These are phyloP conservation scores for Parietaria judaica DNA, from an alignment of 306 rosid species.

Conservation along the genomic window DNA sequence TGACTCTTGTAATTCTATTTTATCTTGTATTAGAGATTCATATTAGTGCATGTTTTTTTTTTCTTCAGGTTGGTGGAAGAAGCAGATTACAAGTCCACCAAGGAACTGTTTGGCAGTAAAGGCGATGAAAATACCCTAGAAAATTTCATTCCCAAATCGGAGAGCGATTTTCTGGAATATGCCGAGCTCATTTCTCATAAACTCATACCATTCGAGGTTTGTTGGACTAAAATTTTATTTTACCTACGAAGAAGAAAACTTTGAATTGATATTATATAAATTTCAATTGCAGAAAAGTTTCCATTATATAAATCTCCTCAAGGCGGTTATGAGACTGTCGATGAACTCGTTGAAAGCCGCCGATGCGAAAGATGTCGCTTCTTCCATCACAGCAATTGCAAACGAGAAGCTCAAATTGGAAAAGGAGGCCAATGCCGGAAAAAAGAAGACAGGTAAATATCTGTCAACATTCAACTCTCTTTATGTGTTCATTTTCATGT, in stretches of 20 bases:
- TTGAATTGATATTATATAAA: background rate
- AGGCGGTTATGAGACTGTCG: conserved; percentile 74
- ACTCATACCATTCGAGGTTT: conserved; percentile 63
- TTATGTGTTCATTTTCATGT: too few species aligned
- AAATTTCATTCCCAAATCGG: conserved; percentile 84
- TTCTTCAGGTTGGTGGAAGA: conserved; percentile 72
- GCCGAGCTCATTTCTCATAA: conserved; percentile 75
- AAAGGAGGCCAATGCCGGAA: conserved; percentile 83
- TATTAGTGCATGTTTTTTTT: background rate
- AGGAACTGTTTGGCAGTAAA: conserved; percentile 57
- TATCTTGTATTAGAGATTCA: background rate
- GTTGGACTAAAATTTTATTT: conserved; percentile 1
- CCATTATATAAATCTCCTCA: conserved; percentile 66
- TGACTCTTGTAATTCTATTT: background rate
- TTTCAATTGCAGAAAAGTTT: conserved; percentile 69
- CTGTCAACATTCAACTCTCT: too few species aligned
- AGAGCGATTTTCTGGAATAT: conserved; percentile 78
- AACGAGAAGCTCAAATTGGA: conserved; percentile 88
- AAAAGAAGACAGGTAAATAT: conserved; percentile 69
- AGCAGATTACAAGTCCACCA: conserved; percentile 77
- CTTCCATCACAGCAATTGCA: conserved; percentile 79
- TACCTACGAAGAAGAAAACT: background rate
- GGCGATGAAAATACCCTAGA: conserved; percentile 71
- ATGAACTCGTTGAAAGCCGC: conserved; percentile 74
- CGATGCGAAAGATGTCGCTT: conserved; percentile 90